Base-by-base conservation (phyloP, 306 rosid species). In the Prunus mongolica region DNA sequence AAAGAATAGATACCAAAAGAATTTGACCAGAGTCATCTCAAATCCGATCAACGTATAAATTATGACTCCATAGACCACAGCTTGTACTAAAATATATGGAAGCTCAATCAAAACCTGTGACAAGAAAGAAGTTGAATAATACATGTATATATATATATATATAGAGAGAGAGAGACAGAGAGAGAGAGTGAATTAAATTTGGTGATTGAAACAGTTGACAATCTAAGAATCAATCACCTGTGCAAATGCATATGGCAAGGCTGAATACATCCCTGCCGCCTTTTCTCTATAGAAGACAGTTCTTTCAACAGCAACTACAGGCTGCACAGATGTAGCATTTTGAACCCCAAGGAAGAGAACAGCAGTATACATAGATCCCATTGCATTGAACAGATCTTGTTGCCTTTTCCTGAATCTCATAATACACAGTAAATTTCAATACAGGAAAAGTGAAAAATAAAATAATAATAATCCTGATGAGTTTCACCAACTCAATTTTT, bases 231-330 rank as follows among this genome's bases (percentile, higher is more conserved):
- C 32, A 5, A 60, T 71, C 79, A 88, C 98, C 88, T 81, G 90
- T 41, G 93, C 88, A 78, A 89, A 73, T 63, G 98, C 92, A 69
- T 93, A 89, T 12, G 98, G 86, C 66, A 89, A 80, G 3, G 89
- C 84, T 28, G 97, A 89, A 79, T 89, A 93, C 98, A 93, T 93
- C 73, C 97, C 92, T 9, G 98, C 93, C 24, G 93, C 96, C 83
- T 82, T 89, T 87, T 93, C 98, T 73, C 97, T 80, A 47, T 93
- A 93, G 76, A 89, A 93, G 71, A 85, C 95, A 5, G 91, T 79
- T 87, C 98, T 88, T 87, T 91, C 98, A 67, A 91, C 64, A 3
- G 87, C 75, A 18, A 93, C 91, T n/a, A 93, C 91, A 5, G 96
- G 93, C 61, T 88, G 97, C 50, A 93, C 96, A 8, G 93, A 61